phyloP scores from a whole-genome alignment of 306 rosid genomes.

The barrel medic (Medicago truncatula) region DNA sequence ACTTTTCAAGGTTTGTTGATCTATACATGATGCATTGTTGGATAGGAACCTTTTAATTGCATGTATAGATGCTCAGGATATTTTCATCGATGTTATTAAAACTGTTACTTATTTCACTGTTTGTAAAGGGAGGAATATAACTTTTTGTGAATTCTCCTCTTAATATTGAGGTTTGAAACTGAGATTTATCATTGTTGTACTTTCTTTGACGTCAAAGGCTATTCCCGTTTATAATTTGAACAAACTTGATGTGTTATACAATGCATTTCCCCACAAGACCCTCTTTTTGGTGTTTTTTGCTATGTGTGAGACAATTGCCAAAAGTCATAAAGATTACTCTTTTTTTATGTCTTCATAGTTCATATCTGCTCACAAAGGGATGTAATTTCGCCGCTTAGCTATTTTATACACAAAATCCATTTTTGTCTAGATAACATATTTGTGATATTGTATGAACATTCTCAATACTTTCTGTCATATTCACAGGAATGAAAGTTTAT shows the following conservation, averaged over 20 bases:
- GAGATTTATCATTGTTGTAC: background rate
- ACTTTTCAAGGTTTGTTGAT: slow-evolving; percentile 87
- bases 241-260: slow-evolving; percentile 3
- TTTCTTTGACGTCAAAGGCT: slow-evolving; percentile 14
- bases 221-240: slow-evolving; percentile 7
- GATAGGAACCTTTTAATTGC: slow-evolving; percentile 7
- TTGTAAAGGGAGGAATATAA: background rate
- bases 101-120: slow-evolving; percentile 4
- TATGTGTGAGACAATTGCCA: slow-evolving; percentile 32
- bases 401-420: slow-evolving; percentile 6
- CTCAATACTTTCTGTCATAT: slow-evolving; percentile 12
- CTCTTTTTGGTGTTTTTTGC: slow-evolving; percentile 4
- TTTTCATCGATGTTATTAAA: slow-evolving; percentile 10
- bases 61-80: background rate
- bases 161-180: slow-evolving; percentile 19
- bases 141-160: slow-evolving; percentile 4
- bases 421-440: slow-evolving; percentile 10
- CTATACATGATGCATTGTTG: slow-evolving; percentile 26
- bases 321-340: slow-evolving; percentile 1
- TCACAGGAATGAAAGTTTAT: background rate
- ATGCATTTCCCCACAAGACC: slow-evolving; percentile 10
- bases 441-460: slow-evolving; percentile 25
- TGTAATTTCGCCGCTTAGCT: background rate
- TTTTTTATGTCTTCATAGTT: slow-evolving; percentile 24
- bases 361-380: slow-evolving; percentile 25